Evolutionary conservation across 2,329 filamentous ascomycete species (phyloP).

Genomic region (Metarhizium guizhouense): DNA sequence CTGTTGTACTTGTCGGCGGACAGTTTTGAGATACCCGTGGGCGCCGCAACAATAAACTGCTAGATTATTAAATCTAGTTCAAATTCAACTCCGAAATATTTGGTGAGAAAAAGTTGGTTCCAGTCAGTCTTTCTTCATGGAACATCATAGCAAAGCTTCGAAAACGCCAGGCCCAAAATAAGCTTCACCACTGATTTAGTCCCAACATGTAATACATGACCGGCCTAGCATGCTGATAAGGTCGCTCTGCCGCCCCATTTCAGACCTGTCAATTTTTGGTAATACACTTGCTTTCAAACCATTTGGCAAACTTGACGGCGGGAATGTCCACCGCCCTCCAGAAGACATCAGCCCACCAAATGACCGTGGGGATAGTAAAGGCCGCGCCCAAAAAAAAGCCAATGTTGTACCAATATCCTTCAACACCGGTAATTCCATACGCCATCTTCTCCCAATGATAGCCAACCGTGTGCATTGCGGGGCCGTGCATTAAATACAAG

Average conservation of each 20-base stretch:
- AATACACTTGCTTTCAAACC: conserved; percentile 39
- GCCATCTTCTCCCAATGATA: conserved; percentile 41
- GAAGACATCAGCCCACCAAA: conserved; percentile 48
- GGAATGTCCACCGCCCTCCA: conserved; percentile 47
- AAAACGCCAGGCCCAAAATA: neutral
- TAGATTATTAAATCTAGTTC: neutral
- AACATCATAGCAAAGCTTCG: neutral
- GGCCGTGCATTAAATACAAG: conserved; percentile 53
- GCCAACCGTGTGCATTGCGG: conserved; percentile 42
- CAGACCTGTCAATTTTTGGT: conserved; percentile 15
- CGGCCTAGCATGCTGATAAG: neutral
- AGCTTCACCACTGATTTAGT: neutral
- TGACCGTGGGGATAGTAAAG: conserved; percentile 40
- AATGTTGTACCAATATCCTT: conserved; percentile 33
- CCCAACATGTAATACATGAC: neutral
- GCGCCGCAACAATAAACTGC: neutral
- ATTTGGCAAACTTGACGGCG: conserved; percentile 46
- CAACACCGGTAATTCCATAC: conserved; percentile 37
- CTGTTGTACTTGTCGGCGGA: neutral
- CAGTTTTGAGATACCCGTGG: neutral
- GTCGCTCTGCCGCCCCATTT: neutral
- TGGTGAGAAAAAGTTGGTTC: neutral
- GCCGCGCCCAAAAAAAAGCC: conserved; percentile 38
- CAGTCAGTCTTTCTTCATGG: neutral
- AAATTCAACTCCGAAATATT: neutral